These are phyloP conservation scores for Russula ochroleuca DNA, from an alignment of 768 basidiomycete species.

Conservation along the genomic window DNA sequence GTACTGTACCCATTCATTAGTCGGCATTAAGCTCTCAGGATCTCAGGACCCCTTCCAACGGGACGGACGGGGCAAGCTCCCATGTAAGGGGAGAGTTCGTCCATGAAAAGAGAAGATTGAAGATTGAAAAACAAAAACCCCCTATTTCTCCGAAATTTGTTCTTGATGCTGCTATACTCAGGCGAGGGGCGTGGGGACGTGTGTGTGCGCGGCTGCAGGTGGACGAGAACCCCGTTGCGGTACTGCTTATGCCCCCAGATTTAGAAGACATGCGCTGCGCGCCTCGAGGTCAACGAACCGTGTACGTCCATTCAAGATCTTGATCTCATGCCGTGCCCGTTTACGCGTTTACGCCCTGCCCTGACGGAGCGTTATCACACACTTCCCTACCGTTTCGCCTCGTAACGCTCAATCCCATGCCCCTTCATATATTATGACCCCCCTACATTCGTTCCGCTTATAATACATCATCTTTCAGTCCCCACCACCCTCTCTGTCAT, in stretches of 20 bases:
- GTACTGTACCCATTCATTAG: too few relatives aligned
- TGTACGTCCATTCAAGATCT: constrained; percentile 14
- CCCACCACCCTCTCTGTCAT: constrained; percentile 1
- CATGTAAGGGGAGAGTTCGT: too few relatives aligned
- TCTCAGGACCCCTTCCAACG: not conserved
- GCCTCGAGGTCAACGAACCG: constrained; percentile 10
- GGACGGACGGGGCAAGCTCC: too few relatives aligned
- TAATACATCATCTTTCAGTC: constrained; percentile 7
- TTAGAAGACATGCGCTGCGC: not conserved
- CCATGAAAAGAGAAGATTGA: too few relatives aligned
- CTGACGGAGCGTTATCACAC: constrained; percentile 21
- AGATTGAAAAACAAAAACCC: not conserved
- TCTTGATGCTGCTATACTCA: not conserved
- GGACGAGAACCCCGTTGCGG: constrained; percentile 10
- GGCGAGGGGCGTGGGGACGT: constrained; percentile 1
- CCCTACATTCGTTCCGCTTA: not conserved
- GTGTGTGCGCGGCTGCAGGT: not conserved
- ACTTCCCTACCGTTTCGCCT: constrained; percentile 13
- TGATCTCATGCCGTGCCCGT: constrained; percentile 8
- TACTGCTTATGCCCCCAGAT: constrained; percentile 11
- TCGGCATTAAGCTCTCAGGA: constrained; percentile 13
- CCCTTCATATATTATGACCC: constrained; percentile 15
- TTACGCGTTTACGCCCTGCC: constrained; percentile 8
- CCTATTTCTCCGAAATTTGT: constrained; percentile 12
- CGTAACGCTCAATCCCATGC: constrained; percentile 3